Conservation (phyloP, 1,139 yeast species). For the Sugiyamaella xylanicola region DNA sequence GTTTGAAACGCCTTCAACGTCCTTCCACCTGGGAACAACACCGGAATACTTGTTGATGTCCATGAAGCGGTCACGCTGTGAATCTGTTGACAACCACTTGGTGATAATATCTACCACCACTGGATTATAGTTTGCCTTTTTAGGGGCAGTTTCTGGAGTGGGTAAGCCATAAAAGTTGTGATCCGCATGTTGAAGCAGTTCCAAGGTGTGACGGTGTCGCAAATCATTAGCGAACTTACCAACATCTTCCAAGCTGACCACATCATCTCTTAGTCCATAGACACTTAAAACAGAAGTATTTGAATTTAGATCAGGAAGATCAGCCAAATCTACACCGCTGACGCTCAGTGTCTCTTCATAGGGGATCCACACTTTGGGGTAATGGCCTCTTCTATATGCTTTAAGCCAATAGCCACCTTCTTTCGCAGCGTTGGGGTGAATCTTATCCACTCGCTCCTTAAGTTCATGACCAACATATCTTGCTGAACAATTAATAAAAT, state of each 20-base stretch:
- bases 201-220: slow-evolving; percentile 58
- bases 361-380: slow-evolving; percentile 48
- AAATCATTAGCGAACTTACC: slow-evolving; percentile 60
- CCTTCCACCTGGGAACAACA: slow-evolving; percentile 56
- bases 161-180: slow-evolving; percentile 70
- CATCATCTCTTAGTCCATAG: slow-evolving; percentile 68
- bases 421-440: slow-evolving; percentile 43
- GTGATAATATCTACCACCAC: slow-evolving; percentile 56
- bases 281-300: slow-evolving; percentile 60
- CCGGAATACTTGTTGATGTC: slow-evolving; percentile 46
- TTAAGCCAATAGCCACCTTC: slow-evolving; percentile 46
- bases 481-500: slow-evolving; percentile 70
- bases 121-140: slow-evolving; percentile 53
- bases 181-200: slow-evolving; percentile 67
- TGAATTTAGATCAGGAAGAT: slow-evolving; percentile 48
- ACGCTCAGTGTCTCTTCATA: slow-evolving; percentile 57
- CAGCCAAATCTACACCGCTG: slow-evolving; percentile 53
- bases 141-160: slow-evolving; percentile 12
- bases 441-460: slow-evolving; percentile 42
- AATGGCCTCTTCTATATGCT: slow-evolving; percentile 56
- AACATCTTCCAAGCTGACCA: slow-evolving; percentile 68
- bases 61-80: slow-evolving; percentile 57
- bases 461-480: slow-evolving; percentile 48
- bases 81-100: slow-evolving; percentile 54
- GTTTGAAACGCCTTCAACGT: slow-evolving; percentile 67